Evolutionary conservation across 768 basidiomycete species (phyloP).

Genomic region (Mycena sanguinolenta): DNA sequence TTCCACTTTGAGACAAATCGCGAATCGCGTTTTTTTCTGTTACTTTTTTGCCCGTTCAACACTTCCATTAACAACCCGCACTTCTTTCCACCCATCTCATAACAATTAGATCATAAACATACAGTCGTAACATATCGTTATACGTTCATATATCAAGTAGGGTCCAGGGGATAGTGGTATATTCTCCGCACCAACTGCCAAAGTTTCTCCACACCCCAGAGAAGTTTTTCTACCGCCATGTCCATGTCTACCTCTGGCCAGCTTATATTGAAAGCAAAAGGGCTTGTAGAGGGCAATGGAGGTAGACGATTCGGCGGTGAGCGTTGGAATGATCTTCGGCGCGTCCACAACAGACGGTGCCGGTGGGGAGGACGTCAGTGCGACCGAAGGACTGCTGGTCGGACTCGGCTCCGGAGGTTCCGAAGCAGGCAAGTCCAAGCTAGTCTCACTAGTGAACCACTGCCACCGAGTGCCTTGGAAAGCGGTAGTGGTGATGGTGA

Average conservation of each 20-base stretch:
- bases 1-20: too few relatives aligned
- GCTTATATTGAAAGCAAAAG: conserved; percentile 39
- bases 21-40: too few relatives aligned
- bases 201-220: conserved; percentile 53
- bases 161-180: conserved; percentile 71
- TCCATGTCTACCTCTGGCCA: conserved; percentile 35
- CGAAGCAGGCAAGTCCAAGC: conserved; percentile 14
- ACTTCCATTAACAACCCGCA: too few relatives aligned
- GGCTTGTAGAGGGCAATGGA: conserved; percentile 24
- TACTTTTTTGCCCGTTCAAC: too few relatives aligned
- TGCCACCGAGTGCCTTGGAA: conserved; percentile 42
- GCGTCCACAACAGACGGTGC: conserved; percentile 27
- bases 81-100: too few relatives aligned
- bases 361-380: conserved; percentile 18
- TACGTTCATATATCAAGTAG: conserved; percentile 47
- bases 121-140: conserved; percentile 17
- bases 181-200: conserved; percentile 65
- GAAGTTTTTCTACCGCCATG: conserved; percentile 50
- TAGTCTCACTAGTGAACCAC: conserved; percentile 42
- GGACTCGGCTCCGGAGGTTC: conserved; percentile 7
- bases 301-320: conserved; percentile 14
- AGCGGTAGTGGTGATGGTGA: conserved; percentile 60
- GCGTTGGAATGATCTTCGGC: conserved; percentile 15
- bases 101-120: conserved; percentile 16
- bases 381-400: conserved; percentile 10